Evolutionary conservation across 306 rosid species (phyloP).

Genomic region (Prosopis cineraria): DNA sequence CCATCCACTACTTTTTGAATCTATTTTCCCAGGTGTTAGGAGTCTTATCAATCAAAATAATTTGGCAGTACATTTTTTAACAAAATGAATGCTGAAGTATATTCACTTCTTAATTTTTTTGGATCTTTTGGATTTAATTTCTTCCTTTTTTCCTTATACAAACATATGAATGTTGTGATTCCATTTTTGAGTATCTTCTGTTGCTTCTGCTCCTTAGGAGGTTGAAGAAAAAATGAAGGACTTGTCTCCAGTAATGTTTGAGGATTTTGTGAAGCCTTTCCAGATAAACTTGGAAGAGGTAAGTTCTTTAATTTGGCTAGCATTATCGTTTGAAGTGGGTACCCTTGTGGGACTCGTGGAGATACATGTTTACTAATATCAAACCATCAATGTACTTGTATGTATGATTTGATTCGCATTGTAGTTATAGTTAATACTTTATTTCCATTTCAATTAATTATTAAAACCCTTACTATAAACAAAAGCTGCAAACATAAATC

Average conservation of each 20-base stretch:
- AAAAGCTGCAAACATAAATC: not conserved
- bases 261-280: constrained; percentile 82
- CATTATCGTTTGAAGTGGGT: not conserved
- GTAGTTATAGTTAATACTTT: not conserved
- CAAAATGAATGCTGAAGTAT: not conserved
- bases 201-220: constrained; percentile 52
- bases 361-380: constrained; percentile 5
- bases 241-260: constrained; percentile 81
- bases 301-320: constrained; percentile 27
- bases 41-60: not conserved
- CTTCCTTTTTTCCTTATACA: not conserved
- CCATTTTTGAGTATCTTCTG: constrained; percentile 13
- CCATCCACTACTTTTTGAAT: not conserved
- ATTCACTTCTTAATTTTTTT: not conserved
- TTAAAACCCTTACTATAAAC: not conserved
- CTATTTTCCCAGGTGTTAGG: not conserved
- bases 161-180: constrained; percentile 12
- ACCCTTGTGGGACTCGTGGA: not conserved
- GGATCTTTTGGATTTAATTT: constrained; percentile 19
- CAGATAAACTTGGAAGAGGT: constrained; percentile 81
- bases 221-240: constrained; percentile 77
- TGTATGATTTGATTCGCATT: not conserved
- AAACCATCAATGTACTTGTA: not conserved
- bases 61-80: not conserved
- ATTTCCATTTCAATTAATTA: not conserved